Evolutionary conservation across 371 early-diverging fungal genomes (phyloP), one percentile per base, ranked within the genome.

Genomic region (Circinella minor): DNA sequence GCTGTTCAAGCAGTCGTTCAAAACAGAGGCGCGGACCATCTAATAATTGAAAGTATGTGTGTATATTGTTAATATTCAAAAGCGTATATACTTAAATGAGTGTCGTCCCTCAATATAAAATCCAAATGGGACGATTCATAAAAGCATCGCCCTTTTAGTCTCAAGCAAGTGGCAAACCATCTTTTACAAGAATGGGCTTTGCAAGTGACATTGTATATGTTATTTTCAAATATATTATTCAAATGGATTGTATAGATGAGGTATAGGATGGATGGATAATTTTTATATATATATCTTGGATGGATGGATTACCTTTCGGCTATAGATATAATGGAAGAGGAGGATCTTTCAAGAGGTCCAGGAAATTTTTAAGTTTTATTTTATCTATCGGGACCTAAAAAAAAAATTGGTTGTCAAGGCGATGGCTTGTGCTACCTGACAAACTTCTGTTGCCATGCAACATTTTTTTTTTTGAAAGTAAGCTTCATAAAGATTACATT

Each of bases 1-100:
- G 89, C 90, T 91, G 91, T 96, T 98, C 74, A 98, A 89, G 89
- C 94, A 94, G 86, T 96, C 96, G 91, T 92, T 92, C 86, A 75
- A 69, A 55, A 78, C 78, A 55, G 78, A 78, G 60, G 75, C 73
- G 48, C 74, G 67, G 71, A 74, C 74, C 74, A 74, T 74, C 36
- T 71, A 71, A 46, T 46, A 57, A 49, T 47, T 27, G 14, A 17
- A 51, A 48, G 13, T 3, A 13, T 4, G 43, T 43, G 11, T 9
- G 6, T 51, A 51, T 36, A 20, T 4, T 14, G 48, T 48, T n/a
- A 65, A 15, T 66, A 66, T 63, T 51, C 61, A 71, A 6, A 43
- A 43, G 43, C 6, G 43, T 37, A 66, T 61, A 61, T 54, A 66
- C 71, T 71, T 61, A 66, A 71, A 71, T 71, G 71, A 71, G 71